These are phyloP conservation scores for Suhomyces terraborum DNA, from an alignment of 1,139 yeast genomes.

Conservation along the genomic window DNA sequence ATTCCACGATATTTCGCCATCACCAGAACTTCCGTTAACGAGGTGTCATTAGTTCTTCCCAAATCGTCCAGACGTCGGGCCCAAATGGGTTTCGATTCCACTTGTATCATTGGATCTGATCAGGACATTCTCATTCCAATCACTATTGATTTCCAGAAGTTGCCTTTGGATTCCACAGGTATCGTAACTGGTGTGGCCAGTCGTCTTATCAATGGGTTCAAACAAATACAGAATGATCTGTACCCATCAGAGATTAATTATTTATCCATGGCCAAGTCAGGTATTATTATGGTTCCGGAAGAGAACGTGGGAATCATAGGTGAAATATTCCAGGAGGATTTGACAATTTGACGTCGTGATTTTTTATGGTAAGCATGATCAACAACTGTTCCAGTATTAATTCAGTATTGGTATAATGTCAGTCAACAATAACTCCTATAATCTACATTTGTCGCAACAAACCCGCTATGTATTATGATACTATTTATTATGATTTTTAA, in stretches of 20 bases:
- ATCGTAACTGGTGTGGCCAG: conserved; percentile 69
- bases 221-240: conserved; percentile 20
- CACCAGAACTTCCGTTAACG: conserved; percentile 55
- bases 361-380: no score
- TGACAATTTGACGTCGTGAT: no score
- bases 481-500: not conserved
- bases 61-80: conserved; percentile 38
- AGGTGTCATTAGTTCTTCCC: conserved; percentile 58
- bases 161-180: conserved; percentile 66
- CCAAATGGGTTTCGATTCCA: conserved; percentile 44
- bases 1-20: conserved; percentile 58
- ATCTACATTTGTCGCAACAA: not conserved
- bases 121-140: conserved; percentile 62
- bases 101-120: conserved; percentile 55
- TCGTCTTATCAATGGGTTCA: conserved; percentile 41
- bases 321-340: conserved; percentile 6
- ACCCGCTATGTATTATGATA: not conserved
- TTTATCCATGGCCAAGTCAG: conserved; percentile 63
- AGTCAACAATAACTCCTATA: not conserved
- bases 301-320: conserved; percentile 40
- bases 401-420: no score
- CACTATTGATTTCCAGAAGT: conserved; percentile 52
- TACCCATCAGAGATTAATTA: conserved; percentile 56
- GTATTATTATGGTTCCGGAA: conserved; percentile 60
- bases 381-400: no score